A percentile compares a stretch with the other conserved stretches of the same genome.
These are phyloP conservation scores for Coniochaeta pulveracea DNA, from an alignment of 2,329 filamentous ascomycete species.

Conservation along the genomic window DNA sequence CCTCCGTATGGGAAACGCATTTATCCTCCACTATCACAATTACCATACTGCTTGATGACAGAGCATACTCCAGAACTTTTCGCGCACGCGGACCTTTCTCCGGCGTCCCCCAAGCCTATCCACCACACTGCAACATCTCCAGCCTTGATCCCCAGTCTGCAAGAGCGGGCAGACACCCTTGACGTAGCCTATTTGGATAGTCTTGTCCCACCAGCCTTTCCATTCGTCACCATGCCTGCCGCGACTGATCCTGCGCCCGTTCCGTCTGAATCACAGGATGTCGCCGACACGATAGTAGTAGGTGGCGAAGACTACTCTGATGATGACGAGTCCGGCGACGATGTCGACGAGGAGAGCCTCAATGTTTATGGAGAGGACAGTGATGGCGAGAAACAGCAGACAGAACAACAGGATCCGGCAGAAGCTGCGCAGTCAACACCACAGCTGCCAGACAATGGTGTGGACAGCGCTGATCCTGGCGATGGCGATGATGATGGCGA, in stretches of 20 bases:
- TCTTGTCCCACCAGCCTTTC: constrained; percentile 21
- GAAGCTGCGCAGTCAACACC: background rate
- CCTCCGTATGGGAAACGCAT: too few species aligned
- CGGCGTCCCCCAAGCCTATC: constrained; percentile 34
- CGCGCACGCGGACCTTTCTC: constrained; percentile 41
- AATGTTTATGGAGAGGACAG: constrained; percentile 32
- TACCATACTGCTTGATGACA: constrained; percentile 31
- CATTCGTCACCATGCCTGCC: constrained; percentile 14
- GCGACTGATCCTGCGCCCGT: constrained; percentile 6
- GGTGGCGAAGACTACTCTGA: constrained; percentile 21
- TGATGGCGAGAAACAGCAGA: constrained; percentile 16
- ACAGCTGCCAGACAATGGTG: too few species aligned
- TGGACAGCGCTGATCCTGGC: background rate
- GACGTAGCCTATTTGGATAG: constrained; percentile 19
- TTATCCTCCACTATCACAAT: too few species aligned
- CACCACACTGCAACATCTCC: constrained; percentile 28
- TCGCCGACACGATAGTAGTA: constrained; percentile 20
- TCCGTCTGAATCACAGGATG: constrained; percentile 12
- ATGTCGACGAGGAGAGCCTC: constrained; percentile 34
- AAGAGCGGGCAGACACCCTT: constrained; percentile 39
- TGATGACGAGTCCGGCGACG: constrained; percentile 12
- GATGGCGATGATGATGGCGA: background rate
- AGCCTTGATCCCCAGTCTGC: constrained; percentile 35
- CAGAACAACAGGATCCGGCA: constrained; percentile 14
- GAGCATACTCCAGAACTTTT: constrained; percentile 33